phyloP scores from a whole-genome alignment of 305 asterid species.

The Solanum hybrid region DNA sequence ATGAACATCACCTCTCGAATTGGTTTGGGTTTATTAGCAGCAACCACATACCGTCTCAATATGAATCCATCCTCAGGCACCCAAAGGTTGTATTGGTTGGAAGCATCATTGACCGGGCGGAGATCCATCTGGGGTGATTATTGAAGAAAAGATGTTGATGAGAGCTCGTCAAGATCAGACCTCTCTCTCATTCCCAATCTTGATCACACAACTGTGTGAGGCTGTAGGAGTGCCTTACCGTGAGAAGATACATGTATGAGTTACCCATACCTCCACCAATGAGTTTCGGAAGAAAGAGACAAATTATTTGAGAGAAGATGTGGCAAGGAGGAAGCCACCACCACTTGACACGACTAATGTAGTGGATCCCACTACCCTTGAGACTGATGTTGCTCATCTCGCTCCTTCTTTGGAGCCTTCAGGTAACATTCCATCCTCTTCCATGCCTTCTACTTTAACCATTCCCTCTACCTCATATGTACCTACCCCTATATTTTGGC shows the following conservation, averaged over 20 bases:
- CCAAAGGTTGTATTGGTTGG: not conserved
- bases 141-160: not conserved
- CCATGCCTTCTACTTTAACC: not conserved
- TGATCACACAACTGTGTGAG: not conserved
- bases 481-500: not conserved
- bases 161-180: not conserved
- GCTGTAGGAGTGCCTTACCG: not conserved
- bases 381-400: no score
- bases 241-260: not conserved
- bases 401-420: not conserved
- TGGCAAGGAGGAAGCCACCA: not conserved
- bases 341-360: not conserved
- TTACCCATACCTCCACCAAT: not conserved
- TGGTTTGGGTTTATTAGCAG: not conserved
- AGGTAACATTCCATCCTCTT: not conserved
- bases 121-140: not conserved
- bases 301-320: not conserved
- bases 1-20: not conserved
- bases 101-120: fast-evolving
- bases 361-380: not conserved
- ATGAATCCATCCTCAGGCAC: not conserved
- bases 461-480: not conserved
- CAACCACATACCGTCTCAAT: not conserved
- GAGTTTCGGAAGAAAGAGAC: not conserved
- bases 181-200: not conserved